Evolutionary conservation across 768 basidiomycete species (phyloP), one percentile per base, ranked within the genome.

Genomic region (Lentinula sp.): DNA sequence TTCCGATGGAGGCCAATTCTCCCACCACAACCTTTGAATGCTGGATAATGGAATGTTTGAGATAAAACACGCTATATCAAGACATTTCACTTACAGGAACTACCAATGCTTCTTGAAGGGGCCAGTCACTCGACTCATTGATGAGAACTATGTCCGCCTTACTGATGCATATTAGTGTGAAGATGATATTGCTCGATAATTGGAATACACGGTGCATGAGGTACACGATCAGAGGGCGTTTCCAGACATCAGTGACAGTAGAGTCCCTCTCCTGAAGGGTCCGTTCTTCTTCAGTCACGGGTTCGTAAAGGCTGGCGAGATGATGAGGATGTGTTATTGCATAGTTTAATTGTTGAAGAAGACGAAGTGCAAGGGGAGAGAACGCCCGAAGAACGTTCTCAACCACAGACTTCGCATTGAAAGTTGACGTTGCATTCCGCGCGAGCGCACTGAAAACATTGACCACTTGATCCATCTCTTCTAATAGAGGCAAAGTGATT

Each of bases 261-360:
- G 82, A 75, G 50, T 89, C 88, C 63, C 85, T 86, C 66, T 94
- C 89, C 52, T 91, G 77, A 53, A 78, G 77, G 0, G 73, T 73
- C 6, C 88, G 82, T 66, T 96, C 95, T 10, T 93, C 92, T 1
- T 80, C 70, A 0, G 89, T 88, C 13, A 91, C 79, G 5, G 93
- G 88, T 61, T 95, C 92, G 65, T 95, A 77, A 31, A 92, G 77
- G 64, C 87, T 87, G 1, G 88, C 85, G 11, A 97, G 80, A 66
- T 94, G 88, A 67, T 95, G 91, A 6, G 95, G 95, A 71, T 98
- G 95, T 0, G 92, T 88, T 51, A 96, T 79, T 0, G 92, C 90
- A 65, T 95, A 94, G 71, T 94, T 95, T 63, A 97, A 74, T 64
- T 94, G 90, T 68, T 94, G 93, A 1, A 97, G 78, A 28, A 96